Base-by-base conservation (phyloP, 345 rosid genomes). In the Populus euphratica region DNA sequence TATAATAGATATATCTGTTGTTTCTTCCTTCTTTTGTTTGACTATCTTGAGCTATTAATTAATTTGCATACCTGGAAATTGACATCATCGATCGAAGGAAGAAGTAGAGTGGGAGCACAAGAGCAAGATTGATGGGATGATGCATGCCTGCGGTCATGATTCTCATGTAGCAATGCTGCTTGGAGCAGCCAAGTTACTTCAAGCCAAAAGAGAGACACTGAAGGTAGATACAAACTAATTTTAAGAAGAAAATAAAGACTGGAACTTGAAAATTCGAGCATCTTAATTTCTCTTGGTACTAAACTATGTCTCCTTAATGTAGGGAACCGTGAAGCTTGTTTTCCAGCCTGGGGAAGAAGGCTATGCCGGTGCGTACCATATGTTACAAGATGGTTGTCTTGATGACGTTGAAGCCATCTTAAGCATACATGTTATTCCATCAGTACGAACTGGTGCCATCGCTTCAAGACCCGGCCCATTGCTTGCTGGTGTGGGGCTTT, bases 291-390 rank as follows among this genome's bases (percentile, higher is more conserved):
- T 27, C 0, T n/a, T 33, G 6, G 65, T 38, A 47, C 50, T 47
- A 47, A 47, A 14, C 17, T 14, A 47, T 47, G 50, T 31, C 23
- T 72, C 2, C 29, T 18, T 39, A 72, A 62, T 41, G 59, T 54
- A 92, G 91, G 93, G 97, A 70, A 92, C 90, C 0, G 85, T 91
- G 83, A 92, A 88, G 73, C 90, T 91, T 54, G 91, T 92, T 70
- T 92, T 90, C 86, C 97, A 92, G 85, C 93, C 97, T 18, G 95
- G 90, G 0, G 95, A 92, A 79, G 95, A 92, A 79, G 92, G 95
- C 29, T 79, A 86, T 76, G 84, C 86, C 1, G 92, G 95, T 77
- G 95, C 93, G 39, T 85, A 87, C 82, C 86, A 89, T 70, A 91
- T 92, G 95, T 72, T 89, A 63, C 81, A 86, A 84, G 91, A 91